Conservation (phyloP, 176 grass and related monocot species). For the Poa annua region DNA sequence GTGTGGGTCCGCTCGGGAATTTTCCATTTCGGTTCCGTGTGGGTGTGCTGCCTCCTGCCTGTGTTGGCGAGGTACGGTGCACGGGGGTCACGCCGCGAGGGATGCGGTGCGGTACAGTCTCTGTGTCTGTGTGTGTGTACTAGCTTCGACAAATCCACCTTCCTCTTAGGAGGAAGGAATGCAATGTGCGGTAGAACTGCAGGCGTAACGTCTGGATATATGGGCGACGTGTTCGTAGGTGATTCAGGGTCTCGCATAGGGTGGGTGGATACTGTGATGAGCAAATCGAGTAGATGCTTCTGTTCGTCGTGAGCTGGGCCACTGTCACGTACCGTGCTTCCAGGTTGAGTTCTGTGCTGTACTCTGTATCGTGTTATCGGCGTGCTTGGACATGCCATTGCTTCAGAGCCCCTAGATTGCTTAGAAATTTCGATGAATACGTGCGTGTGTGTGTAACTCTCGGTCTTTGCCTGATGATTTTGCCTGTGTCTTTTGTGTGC, state of each 20-base stretch:
- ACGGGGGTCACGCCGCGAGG: not conserved
- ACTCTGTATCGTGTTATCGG: not conserved
- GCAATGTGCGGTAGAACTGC: not conserved
- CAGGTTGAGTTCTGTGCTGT: not conserved
- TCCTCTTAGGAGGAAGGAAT: not conserved
- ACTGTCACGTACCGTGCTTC: too few species aligned
- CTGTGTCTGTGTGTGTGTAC: not conserved
- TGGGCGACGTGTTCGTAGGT: too few species aligned
- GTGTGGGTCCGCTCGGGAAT: slow-evolving; percentile 14
- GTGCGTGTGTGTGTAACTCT: not conserved
- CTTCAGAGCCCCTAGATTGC: not conserved
- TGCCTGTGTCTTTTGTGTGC: not conserved
- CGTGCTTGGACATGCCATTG: not conserved
- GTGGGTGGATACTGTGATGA: not conserved
- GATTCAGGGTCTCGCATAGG: not conserved
- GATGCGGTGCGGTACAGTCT: not conserved
- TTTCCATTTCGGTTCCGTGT: slow-evolving; percentile 3
- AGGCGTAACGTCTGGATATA: not conserved
- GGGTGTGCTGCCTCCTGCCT: not conserved
- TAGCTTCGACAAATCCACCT: not conserved
- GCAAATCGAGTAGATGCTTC: slow-evolving; percentile 11
- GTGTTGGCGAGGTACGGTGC: not conserved
- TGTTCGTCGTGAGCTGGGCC: too few species aligned
- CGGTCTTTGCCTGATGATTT: not conserved
- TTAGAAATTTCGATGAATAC: not conserved